Conservation (phyloP, 2,329 filamentous ascomycete genomes). For the Ophiostoma populinum region DNA sequence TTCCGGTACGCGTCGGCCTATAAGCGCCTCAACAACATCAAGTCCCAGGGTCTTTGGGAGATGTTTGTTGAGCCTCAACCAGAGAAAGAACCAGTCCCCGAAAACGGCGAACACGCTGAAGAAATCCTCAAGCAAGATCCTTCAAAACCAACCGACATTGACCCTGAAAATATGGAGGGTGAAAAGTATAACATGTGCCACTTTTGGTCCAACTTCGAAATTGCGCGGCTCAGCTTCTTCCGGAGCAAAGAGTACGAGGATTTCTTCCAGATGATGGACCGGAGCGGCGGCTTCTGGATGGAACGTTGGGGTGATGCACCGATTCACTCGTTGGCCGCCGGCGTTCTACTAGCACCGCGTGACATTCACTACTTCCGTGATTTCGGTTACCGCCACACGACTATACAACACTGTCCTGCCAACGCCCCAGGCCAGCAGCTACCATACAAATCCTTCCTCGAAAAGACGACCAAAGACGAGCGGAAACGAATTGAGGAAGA, state of each 20-base stretch:
- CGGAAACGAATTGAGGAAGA: slow-evolving; percentile 82
- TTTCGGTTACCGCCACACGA: slow-evolving; percentile 95
- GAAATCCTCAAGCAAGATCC: slow-evolving; percentile 54
- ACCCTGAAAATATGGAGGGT: slow-evolving; percentile 87
- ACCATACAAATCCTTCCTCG: slow-evolving; percentile 60
- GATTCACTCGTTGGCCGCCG: slow-evolving; percentile 91
- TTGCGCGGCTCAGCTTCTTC: slow-evolving; percentile 88
- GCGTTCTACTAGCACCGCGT: slow-evolving; percentile 59
- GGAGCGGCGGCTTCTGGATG: slow-evolving; percentile 97
- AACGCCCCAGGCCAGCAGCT: slow-evolving; percentile 85
- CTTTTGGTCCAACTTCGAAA: slow-evolving; percentile 99
- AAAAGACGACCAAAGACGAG: slow-evolving; percentile 64
- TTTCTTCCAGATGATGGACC: slow-evolving; percentile 98
- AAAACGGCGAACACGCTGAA: slow-evolving; percentile 49
- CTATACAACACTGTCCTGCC: slow-evolving; percentile 93
- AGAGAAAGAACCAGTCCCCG: slow-evolving; percentile 35
- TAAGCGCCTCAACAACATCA: slow-evolving; percentile 80
- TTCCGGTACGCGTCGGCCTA: slow-evolving; percentile 98
- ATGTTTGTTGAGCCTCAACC: slow-evolving; percentile 87
- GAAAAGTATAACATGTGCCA: slow-evolving; percentile 99
- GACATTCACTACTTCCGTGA: slow-evolving; percentile 99
- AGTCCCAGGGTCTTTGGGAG: slow-evolving; percentile 88
- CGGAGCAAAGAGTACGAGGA: slow-evolving; percentile 94
- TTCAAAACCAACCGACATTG: slow-evolving; percentile 51
- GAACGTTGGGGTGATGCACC: slow-evolving; percentile 99